A percentile compares a stretch with the other conserved stretches of the same genome.
phyloP scores from a whole-genome alignment of 2,329 filamentous ascomycete genomes.

The Tothia fuscella region DNA sequence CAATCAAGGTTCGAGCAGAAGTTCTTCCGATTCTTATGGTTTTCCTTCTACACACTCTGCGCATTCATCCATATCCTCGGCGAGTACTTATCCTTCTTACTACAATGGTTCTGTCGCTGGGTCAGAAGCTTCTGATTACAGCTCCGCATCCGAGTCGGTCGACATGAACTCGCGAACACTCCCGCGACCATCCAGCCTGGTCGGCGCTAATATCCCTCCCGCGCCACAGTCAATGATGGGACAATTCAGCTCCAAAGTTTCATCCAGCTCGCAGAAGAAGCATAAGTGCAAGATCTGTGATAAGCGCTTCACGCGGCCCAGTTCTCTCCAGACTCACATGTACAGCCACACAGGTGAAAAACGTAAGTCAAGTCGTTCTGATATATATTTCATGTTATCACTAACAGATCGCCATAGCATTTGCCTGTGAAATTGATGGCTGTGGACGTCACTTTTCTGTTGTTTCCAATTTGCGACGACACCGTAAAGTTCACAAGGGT shows the following conservation, averaged over 20 bases:
- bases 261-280: constrained; percentile 94
- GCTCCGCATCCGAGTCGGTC: constrained; percentile 75
- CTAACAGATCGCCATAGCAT: constrained; percentile 46
- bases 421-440: constrained; percentile 85
- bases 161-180: constrained; percentile 70
- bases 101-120: constrained; percentile 72
- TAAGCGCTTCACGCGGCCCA: constrained; percentile 90
- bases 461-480: constrained; percentile 85
- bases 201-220: constrained; percentile 55
- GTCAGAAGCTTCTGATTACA: constrained; percentile 83
- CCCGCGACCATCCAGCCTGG: constrained; percentile 59
- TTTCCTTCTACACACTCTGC: constrained; percentile 77
- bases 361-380: constrained; percentile 50
- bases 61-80: constrained; percentile 80
- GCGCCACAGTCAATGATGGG: constrained; percentile 97
- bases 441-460: constrained; percentile 96
- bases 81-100: constrained; percentile 68
- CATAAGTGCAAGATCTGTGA: constrained; percentile 99
- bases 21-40: constrained; percentile 79
- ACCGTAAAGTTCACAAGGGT: constrained; percentile 91
- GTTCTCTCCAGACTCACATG: constrained; percentile 93
- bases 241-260: constrained; percentile 93
- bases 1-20: constrained; percentile 41
- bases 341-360: constrained; percentile 98
- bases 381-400: constrained; percentile 8